Base-by-base conservation (phyloP, 768 basidiomycete genomes). In the Suillus decipiens region DNA sequence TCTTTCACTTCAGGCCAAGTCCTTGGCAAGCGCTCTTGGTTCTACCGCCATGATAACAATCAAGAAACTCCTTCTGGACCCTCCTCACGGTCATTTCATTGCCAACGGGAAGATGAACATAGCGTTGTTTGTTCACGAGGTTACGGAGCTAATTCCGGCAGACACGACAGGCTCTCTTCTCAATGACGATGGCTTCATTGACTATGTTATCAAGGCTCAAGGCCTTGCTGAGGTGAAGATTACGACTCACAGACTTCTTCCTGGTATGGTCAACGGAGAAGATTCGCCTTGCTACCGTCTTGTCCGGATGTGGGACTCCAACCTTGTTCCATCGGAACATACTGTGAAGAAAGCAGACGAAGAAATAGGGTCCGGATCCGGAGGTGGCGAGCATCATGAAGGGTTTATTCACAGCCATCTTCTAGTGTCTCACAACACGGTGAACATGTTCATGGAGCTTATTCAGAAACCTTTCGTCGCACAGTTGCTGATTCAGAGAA, bases 81-180 rank as follows among this genome's bases (percentile, higher is more conserved):
- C 71, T 9, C 71, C 71, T 10, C 70, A 73, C 15, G 72, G 70
- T 33, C 71, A 72, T 61, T 72, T 71, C 41, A 73, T 72, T 39
- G 71, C 71, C 8, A 73, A 72, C n/a, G 71, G 71, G 31, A 61
- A 68, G 61, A 73, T 73, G 72, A 72, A 73, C 62, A 34, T 72
- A 53, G 68, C n/a, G 1, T 10, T 60, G 17, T 60, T 65, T 50
- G 58, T 63, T 11, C 64, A 39, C 11, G 67, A 66, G 48, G 65
- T 54, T 12, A 22, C 12, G n/a, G 36, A 34, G 5, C 10, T 54
- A 33, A 6, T 17, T 12, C 34, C 53, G 5, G 7, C 7, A 3
- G 53, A 19, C 34, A 12, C 19, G n/a, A 54, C 34, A 22, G 12
- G 10, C n/a, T 2, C 53, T 36, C 33, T 24, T 9, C n/a, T 57